A percentile compares a stretch with the other conserved stretches of the same genome.
phyloP scores from a whole-genome alignment of 2,329 filamentous ascomycete genomes.

The Aureobasidium leucospermi region DNA sequence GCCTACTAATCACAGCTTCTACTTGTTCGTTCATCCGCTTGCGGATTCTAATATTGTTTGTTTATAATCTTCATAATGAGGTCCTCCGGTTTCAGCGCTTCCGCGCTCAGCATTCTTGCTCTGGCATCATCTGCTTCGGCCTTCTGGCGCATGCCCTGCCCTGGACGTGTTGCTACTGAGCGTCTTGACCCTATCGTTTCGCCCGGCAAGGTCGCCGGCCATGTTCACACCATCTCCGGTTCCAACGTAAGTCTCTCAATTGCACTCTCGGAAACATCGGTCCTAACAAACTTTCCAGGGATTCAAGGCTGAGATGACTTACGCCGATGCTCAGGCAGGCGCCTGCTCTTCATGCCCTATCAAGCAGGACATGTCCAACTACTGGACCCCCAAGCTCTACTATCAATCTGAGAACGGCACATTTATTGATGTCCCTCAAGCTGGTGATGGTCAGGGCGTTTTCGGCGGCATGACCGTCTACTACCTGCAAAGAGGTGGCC shows the following conservation, averaged over 20 bases:
- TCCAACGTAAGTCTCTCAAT: conserved; percentile 41
- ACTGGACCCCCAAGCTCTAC: conserved; percentile 69
- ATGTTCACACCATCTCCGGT: conserved; percentile 66
- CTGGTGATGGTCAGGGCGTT: conserved; percentile 36
- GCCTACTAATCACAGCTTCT: conserved; percentile 13
- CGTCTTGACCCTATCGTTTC: conserved; percentile 61
- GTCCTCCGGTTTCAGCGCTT: conserved; percentile 11
- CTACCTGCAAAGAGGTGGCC: conserved; percentile 50
- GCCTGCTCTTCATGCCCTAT: conserved; percentile 65
- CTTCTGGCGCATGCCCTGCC: conserved; percentile 64
- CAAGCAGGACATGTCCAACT: conserved; percentile 63
- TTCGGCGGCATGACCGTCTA: conserved; percentile 63
- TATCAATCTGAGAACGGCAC: conserved; percentile 56
- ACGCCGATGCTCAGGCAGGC: conserved; percentile 51
- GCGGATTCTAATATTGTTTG: conserved; percentile 10
- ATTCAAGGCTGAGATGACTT: conserved; percentile 57
- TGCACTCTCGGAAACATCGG: not conserved
- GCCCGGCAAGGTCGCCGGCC: conserved; percentile 51
- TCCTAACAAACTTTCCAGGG: conserved; percentile 25
- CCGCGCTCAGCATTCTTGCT: conserved; percentile 10
- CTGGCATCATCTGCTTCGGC: conserved; percentile 46
- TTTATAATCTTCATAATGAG: conserved; percentile 7
- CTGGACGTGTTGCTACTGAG: conserved; percentile 53
- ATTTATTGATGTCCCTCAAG: conserved; percentile 51
- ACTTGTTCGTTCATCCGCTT: conserved; percentile 4